These are phyloP conservation scores for Russula olivacea DNA, from an alignment of 768 basidiomycete genomes.

Conservation along the genomic window DNA sequence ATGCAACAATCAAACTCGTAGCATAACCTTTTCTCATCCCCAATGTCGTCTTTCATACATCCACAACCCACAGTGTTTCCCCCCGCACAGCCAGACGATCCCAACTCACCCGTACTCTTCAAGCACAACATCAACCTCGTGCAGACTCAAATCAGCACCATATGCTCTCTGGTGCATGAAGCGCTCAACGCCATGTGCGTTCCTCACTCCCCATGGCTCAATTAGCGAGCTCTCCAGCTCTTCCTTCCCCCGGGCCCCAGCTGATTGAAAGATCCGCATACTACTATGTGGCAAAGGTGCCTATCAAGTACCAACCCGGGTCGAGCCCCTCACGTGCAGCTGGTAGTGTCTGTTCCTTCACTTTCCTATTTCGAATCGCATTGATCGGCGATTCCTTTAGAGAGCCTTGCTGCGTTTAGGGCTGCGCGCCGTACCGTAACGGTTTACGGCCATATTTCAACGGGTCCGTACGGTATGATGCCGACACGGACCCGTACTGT, in stretches of 20 bases:
- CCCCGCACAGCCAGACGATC: conserved; percentile 15
- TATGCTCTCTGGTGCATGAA: conserved; percentile 17
- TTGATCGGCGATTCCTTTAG: neutral
- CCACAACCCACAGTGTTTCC: conserved; percentile 11
- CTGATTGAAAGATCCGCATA: neutral
- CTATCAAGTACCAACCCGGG: conserved; percentile 21
- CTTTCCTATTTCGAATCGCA: neutral
- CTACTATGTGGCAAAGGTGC: conserved; percentile 13
- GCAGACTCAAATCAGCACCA: conserved; percentile 15
- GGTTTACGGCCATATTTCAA: too few species aligned
- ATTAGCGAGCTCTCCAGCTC: neutral
- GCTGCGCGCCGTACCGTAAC: too few species aligned
- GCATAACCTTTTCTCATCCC: conserved; percentile 6
- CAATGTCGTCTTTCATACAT: conserved; percentile 18
- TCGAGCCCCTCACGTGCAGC: conserved; percentile 18
- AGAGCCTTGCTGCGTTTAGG: conserved; percentile 14
- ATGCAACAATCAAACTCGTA: neutral
- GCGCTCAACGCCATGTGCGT: conserved; percentile 23
- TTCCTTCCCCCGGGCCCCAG: neutral
- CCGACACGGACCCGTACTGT: too few species aligned
- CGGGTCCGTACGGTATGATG: too few species aligned
- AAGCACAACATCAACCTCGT: conserved; percentile 19
- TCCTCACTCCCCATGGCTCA: neutral
- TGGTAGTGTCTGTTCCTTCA: neutral
- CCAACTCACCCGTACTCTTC: conserved; percentile 24